Base-by-base conservation (phyloP, 1,139 yeast genomes). In the Taphrina populina region DNA sequence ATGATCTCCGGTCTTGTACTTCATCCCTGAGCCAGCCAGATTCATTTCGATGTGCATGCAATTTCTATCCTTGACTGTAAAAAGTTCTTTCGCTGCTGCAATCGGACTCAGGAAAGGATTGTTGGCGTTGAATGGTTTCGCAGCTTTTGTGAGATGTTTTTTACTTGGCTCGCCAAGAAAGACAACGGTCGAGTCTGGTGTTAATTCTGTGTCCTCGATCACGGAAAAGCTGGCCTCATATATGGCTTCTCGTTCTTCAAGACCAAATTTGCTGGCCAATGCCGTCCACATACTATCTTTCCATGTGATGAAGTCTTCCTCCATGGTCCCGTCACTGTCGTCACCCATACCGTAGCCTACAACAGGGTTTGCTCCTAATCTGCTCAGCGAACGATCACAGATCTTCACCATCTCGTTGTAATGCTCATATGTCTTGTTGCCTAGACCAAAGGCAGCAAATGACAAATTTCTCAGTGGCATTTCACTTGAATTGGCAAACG, bases 1-100 rank as follows among this genome's bases (percentile, higher is more conserved):
- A 71, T 92, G 98, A 69, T 92, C 98, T 69, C 98, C 98, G 8
- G 98, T 92, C 52, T 88, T 76, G 70, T 92, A 92, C 66, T 84
- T 82, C 67, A 92, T 74, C 65, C 85, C 84, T 2, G 94, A 80
- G 37, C 73, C 78, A 1, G 88, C 76, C 52, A 88, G 73, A 66
- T 90, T 96, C 64, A 94, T 81, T 69, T 92, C 98, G 57, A 84
- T 81, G 68, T 92, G 98, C 60, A 92, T 80, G 73, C 98, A 92
- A 63, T 80, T 79, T 73, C 97, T 83, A 37, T 76, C 79, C 17
- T 73, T 68, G 1, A 83, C 73, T 58, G 73, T 74, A 73, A 90
- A 90, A 61, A 94, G 76, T 70, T 92, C 97, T 61, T 72, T 76
- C 3, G 95, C 70, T 10, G 63, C 59, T 5, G 73, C 63, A 59